Conservation (phyloP, 2,329 filamentous ascomycete species). For the Penicillium decumbens region DNA sequence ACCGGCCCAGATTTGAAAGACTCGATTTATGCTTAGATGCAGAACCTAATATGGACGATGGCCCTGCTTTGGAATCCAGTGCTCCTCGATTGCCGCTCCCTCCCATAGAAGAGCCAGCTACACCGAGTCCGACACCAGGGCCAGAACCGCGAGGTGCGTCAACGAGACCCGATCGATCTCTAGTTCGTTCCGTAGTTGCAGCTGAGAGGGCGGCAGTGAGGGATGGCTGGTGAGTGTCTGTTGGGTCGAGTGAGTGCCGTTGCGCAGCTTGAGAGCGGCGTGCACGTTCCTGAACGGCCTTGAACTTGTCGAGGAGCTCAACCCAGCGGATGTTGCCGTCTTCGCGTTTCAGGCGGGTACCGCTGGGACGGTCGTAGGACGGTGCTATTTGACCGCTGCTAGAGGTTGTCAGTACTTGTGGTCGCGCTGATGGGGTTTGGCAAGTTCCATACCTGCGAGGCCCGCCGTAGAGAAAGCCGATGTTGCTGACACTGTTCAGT, state of each 20-base stretch:
- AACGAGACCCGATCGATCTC: slow-evolving; percentile 31
- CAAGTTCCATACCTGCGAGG: slow-evolving; percentile 62
- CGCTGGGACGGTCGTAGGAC: slow-evolving; percentile 60
- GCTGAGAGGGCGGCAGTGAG: slow-evolving; percentile 32
- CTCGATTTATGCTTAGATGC: slow-evolving; percentile 58
- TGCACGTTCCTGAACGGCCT: slow-evolving; percentile 79
- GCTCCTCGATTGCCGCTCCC: slow-evolving; percentile 44
- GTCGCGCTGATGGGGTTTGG: neutral
- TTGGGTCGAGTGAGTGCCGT: slow-evolving; percentile 44
- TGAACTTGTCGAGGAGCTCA: slow-evolving; percentile 92
- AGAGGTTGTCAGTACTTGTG: slow-evolving; percentile 9
- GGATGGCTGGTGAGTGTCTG: slow-evolving; percentile 47
- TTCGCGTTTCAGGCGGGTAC: slow-evolving; percentile 62
- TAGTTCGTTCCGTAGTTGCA: slow-evolving; percentile 25
- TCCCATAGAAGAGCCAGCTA: slow-evolving; percentile 19
- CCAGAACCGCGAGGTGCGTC: slow-evolving; percentile 37
- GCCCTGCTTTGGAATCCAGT: slow-evolving; percentile 18
- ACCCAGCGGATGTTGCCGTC: slow-evolving; percentile 90
- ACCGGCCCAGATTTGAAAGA: slow-evolving; percentile 64
- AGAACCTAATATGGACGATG: slow-evolving; percentile 32
- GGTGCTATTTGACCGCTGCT: slow-evolving; percentile 29
- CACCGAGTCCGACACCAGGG: slow-evolving; percentile 37
- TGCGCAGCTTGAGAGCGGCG: slow-evolving; percentile 59
- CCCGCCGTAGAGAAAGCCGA: slow-evolving; percentile 85
- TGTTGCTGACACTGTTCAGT: slow-evolving; percentile 93